These are phyloP conservation scores for Lyophyllum semitale DNA, from an alignment of 768 basidiomycete genomes.

Conservation along the genomic window DNA sequence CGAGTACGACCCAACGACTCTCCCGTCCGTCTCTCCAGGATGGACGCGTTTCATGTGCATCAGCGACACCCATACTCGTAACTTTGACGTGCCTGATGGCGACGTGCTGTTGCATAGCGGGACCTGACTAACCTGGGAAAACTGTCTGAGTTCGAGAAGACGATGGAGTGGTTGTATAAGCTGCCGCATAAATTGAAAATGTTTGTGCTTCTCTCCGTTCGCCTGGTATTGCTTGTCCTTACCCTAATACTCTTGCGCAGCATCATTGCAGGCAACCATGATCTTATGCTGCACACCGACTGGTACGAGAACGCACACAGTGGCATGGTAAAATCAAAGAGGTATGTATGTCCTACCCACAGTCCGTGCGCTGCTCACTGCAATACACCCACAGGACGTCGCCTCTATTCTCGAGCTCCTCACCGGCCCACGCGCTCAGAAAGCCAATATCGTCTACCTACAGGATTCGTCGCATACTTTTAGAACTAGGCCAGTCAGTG, in stretches of 20 bases:
- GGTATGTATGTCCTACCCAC: constrained; percentile 26
- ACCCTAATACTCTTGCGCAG: not conserved
- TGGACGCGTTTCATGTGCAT: constrained; percentile 65
- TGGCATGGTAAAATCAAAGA: constrained; percentile 27
- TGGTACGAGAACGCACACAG: constrained; percentile 40
- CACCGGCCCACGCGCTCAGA: constrained; percentile 31
- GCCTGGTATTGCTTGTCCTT: not conserved
- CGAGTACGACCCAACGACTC: constrained; percentile 30
- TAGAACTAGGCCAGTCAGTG: constrained; percentile 30
- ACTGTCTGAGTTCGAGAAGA: constrained; percentile 43
- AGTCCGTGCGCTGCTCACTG: not conserved
- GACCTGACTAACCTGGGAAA: constrained; percentile 60
- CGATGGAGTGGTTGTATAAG: constrained; percentile 57
- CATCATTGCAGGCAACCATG: constrained; percentile 75
- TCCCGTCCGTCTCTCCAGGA: constrained; percentile 32
- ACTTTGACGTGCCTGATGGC: constrained; percentile 53
- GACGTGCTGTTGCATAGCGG: constrained; percentile 71
- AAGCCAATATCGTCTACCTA: constrained; percentile 56
- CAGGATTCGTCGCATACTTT: constrained; percentile 49
- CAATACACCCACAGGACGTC: not conserved
- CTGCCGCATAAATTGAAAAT: constrained; percentile 64
- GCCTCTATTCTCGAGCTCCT: constrained; percentile 31
- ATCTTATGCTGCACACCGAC: constrained; percentile 43
- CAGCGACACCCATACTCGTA: constrained; percentile 55
- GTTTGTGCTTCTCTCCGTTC: constrained; percentile 38